These are phyloP conservation scores for Jaminaea rosea DNA, from an alignment of 1,284 basidiomycete genomes.

Conservation along the genomic window DNA sequence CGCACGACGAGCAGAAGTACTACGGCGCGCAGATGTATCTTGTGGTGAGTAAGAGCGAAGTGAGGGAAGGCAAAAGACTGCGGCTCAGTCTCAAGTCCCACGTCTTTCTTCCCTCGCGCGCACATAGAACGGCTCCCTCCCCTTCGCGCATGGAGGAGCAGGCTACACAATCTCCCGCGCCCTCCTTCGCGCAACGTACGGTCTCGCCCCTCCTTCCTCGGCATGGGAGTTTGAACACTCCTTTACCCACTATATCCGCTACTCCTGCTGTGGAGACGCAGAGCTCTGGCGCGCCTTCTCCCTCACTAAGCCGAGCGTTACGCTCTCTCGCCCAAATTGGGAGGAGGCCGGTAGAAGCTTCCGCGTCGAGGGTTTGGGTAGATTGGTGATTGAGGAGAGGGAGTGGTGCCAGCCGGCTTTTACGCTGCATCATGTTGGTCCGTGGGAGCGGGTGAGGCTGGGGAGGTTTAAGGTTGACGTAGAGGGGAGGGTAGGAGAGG, in stretches of 20 bases:
- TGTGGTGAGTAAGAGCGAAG: background rate
- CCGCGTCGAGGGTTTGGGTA: background rate
- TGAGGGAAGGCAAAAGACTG: too few species aligned
- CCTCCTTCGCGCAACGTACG: background rate
- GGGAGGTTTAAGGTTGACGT: background rate
- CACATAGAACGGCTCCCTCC: background rate
- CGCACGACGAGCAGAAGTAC: background rate
- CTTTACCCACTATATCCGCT: background rate
- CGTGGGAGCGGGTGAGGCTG: background rate
- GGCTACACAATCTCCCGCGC: background rate
- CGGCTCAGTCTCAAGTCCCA: background rate
- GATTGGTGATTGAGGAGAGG: background rate
- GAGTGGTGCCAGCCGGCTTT: background rate
- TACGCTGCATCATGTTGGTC: background rate
- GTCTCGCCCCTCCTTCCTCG: background rate
- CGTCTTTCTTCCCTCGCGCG: background rate
- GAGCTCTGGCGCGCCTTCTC: background rate
- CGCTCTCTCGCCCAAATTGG: too few species aligned
- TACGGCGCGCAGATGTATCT: background rate
- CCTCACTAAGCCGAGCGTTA: background rate
- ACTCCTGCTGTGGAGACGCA: conserved; percentile 1
- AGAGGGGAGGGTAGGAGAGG: background rate
- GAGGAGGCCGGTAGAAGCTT: background rate
- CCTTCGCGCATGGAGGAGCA: background rate
- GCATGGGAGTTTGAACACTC: background rate